Conservation (phyloP, 1,139 yeast species). For the Geotrichum histeridarum region DNA sequence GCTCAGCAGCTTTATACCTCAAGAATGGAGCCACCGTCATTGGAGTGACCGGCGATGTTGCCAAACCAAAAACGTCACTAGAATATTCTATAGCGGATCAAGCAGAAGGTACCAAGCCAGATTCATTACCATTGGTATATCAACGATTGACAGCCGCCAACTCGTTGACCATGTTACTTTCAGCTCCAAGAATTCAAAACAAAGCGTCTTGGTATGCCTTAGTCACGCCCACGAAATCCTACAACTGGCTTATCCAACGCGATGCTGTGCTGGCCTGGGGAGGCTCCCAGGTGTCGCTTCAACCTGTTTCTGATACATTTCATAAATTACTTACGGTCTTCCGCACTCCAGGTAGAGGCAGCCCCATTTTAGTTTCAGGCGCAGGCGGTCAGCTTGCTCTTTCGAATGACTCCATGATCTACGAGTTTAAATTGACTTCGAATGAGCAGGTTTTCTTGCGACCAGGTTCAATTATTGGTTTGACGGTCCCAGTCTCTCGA, state of each 20-base stretch:
- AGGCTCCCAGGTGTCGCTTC: not conserved
- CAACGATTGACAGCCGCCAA: conserved; percentile 1
- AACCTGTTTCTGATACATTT: not conserved
- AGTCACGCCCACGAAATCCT: conserved; percentile 4
- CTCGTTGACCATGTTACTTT: conserved; percentile 4
- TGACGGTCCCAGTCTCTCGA: conserved; percentile 6
- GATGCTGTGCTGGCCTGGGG: conserved; percentile 11
- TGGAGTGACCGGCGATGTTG: conserved; percentile 2
- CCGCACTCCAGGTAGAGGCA: not conserved
- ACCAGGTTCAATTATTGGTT: conserved; percentile 5
- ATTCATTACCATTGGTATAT: conserved; percentile 1
- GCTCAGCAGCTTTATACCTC: conserved; percentile 4
- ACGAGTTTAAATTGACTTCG: conserved; percentile 3
- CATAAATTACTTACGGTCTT: not conserved
- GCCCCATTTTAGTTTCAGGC: conserved; percentile 9
- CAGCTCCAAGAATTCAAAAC: not conserved
- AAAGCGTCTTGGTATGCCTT: conserved; percentile 4
- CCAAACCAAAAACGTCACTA: not conserved
- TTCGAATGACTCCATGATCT: not conserved
- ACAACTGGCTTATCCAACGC: conserved; percentile 9
- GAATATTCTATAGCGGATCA: not conserved
- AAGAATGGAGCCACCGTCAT: conserved; percentile 1
- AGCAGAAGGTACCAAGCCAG: not conserved
- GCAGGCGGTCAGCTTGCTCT: conserved; percentile 7
- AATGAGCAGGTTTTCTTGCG: conserved; percentile 9